phyloP scores from a whole-genome alignment of 306 rosid genomes.

The Malus sieversii region DNA sequence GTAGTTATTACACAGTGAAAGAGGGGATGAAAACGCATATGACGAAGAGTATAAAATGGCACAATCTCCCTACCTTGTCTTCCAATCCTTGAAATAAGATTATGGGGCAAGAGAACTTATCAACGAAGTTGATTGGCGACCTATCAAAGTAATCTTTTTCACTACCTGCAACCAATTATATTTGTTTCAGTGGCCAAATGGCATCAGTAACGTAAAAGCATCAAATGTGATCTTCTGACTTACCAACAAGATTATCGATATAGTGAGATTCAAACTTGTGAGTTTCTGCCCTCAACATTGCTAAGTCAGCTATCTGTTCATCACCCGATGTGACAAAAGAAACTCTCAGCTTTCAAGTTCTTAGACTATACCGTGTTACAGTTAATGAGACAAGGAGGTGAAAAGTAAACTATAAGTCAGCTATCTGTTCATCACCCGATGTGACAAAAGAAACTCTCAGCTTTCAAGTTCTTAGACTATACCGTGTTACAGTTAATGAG shows the following conservation, averaged over 20 bases:
- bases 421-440: slow-evolving; percentile 45
- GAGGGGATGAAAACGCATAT: background rate
- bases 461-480: background rate
- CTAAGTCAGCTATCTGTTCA: slow-evolving; percentile 70
- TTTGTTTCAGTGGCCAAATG: slow-evolving; percentile 2
- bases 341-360: background rate
- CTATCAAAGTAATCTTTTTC: slow-evolving; percentile 55
- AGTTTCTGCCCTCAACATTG: slow-evolving; percentile 56
- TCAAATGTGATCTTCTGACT: slow-evolving; percentile 19
- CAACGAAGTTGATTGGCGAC: slow-evolving; percentile 71
- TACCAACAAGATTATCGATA: slow-evolving; percentile 68
- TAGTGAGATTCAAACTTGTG: slow-evolving; percentile 86
- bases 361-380: background rate
- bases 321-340: slow-evolving; percentile 6
- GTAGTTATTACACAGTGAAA: background rate
- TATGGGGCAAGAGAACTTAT: slow-evolving; percentile 69
- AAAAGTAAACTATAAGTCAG: slow-evolving; percentile 19
- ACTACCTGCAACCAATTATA: slow-evolving; percentile 48
- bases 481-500: background rate
- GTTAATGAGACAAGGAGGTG: background rate
- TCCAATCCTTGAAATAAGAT: slow-evolving; percentile 90
- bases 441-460: background rate
- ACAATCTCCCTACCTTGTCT: slow-evolving; percentile 54
- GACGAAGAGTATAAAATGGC: background rate
- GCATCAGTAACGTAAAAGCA: background rate